These are phyloP conservation scores for Bisporella sp. DNA, from an alignment of 2,329 filamentous ascomycete genomes.

Conservation along the genomic window DNA sequence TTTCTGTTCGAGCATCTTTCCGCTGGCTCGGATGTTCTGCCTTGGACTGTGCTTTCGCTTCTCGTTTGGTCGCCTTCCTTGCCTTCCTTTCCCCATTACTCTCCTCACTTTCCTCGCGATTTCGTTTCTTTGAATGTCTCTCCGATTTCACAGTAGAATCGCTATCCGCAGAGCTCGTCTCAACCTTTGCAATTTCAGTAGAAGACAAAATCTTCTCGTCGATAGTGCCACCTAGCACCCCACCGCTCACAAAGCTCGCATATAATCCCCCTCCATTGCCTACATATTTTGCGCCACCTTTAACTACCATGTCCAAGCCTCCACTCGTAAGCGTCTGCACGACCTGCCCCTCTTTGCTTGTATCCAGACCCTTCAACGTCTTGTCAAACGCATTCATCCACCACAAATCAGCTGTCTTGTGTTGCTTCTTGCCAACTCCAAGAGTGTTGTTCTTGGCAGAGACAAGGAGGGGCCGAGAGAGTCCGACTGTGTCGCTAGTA, in stretches of 20 bases:
- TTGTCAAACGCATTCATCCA: conserved; percentile 95
- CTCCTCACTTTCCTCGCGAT: conserved; percentile 17
- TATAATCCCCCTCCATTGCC: conserved; percentile 56
- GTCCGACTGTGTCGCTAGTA: conserved; percentile 63
- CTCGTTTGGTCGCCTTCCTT: conserved; percentile 32
- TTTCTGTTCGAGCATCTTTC: conserved; percentile 7
- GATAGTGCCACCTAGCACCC: conserved; percentile 67
- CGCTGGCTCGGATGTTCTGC: neutral
- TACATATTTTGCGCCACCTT: conserved; percentile 49
- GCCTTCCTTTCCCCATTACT: conserved; percentile 29
- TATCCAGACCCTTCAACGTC: conserved; percentile 74
- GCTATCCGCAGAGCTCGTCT: neutral
- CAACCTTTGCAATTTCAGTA: conserved; percentile 9
- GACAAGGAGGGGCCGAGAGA: conserved; percentile 76
- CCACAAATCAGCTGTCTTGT: conserved; percentile 72
- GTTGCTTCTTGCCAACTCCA: conserved; percentile 73
- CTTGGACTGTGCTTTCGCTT: conserved; percentile 11
- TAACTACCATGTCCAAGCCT: conserved; percentile 49
- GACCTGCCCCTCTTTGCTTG: conserved; percentile 46
- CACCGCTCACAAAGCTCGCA: conserved; percentile 77
- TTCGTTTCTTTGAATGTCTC: conserved; percentile 5
- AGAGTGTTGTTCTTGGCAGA: conserved; percentile 74
- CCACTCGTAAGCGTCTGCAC: conserved; percentile 48
- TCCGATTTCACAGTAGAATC: conserved; percentile 1
- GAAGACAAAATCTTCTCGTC: conserved; percentile 6